Evolutionary conservation across 495 filamentous ascomycete species (phyloP), one percentile per base, ranked within the genome.

Genomic region (Astrothelium macrocarpum): DNA sequence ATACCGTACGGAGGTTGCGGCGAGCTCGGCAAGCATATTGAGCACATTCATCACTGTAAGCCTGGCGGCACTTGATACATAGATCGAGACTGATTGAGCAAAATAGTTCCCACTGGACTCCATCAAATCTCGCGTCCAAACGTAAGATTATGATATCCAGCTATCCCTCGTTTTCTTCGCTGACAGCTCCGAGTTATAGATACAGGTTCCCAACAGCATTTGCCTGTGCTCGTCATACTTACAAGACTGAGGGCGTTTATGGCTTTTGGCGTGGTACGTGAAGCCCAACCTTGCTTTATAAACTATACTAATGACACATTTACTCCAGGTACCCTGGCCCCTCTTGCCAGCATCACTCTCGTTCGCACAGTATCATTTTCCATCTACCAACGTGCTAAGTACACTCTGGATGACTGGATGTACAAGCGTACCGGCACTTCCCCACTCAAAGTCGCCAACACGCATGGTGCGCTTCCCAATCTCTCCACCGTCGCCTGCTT

Each of bases 351-450:
- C 78, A 88, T 97, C 59, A 96, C 92, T 10, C 81, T 90, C 59
- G 91, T 96, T 62, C 85, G 92, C 39, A 94, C 93, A 23, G 81
- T 95, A 59, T 94, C 90, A n/a, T 96, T 97, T 72, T 92, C 90
- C 36, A 87, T 93, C 62, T 97, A 97, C 77, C 90, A 91, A 73
- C 81, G 81, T 42, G 87, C 89, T 43, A 96, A 96, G 76, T 84
- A 90, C 73, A 75, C 77, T 12, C 87, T 92, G 68, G 85, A 89
- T 43, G 72, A 69, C 2, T 86, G 80, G 80, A 80, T 89, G 70
- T 80, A 82, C 68, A 70, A 67, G 36, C 76, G 85, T 61, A 85
- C 86, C 53, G 89, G 88, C 28, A 77, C 80, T 56, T 87, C 88
- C 46, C 90, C 90, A 23, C 78, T 91, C 67, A 79, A 79, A 3